Base-by-base conservation (phyloP, 2,329 filamentous ascomycete genomes). In the Beauveria brongniartii region DNA sequence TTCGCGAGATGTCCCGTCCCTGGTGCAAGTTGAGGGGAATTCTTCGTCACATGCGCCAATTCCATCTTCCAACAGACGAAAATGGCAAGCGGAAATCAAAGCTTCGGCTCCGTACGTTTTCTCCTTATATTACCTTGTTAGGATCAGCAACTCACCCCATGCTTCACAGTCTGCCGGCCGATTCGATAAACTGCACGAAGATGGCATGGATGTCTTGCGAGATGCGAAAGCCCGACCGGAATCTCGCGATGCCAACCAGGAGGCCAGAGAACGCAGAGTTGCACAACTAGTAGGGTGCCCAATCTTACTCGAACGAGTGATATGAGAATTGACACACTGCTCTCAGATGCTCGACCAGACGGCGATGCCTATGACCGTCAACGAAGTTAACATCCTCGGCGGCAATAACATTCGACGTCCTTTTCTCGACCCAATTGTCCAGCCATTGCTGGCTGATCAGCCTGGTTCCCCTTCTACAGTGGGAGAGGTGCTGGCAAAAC, bases 311-410 rank as follows among this genome's bases (percentile, higher is more conserved):
- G 3, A 16, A 37, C 44, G 7, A 26, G 16, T 16, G 16, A 26
- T 48, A 22, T 30, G 43, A 24, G 26, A 40, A 28, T 28, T 57
- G 43, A 48, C 30, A 9, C 9, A 10, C n/a, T 30, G 12, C 6
- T n/a, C 43, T 24, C 59, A 76, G 74, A 70, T 76, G 65, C 66
- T 86, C 66, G 84, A 89, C 74, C 96, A 97, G 73, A 88, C 89
- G 66, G 90, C 90, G 48, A 84, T 94, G 62, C 93, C 94, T 46
- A 90, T 94, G 68, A 91, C 91, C 16, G 88, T 99, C 71, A 90
- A 90, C 67, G 90, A 91, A 50, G 84, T 99, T 70, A 86, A 89
- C 67, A 81, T 99, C 63, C 84, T 95, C 64, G 90, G 92, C 70
- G 91, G 91, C 50, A 82, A 83, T 63, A 87, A 94, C 71, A 96